Conservation (phyloP, 768 basidiomycete genomes). For the Suillus brevipes region DNA sequence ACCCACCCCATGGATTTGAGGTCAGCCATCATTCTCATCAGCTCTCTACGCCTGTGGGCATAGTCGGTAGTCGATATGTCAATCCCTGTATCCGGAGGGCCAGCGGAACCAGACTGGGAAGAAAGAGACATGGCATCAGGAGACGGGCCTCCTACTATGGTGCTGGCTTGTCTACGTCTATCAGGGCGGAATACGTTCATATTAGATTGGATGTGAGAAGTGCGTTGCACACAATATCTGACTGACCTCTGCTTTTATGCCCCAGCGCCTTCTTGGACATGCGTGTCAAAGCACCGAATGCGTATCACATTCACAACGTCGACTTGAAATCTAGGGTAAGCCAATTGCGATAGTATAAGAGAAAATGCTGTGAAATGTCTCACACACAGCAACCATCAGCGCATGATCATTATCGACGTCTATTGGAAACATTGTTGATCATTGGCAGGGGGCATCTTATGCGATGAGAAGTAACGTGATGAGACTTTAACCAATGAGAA, state of each 20-base stretch:
- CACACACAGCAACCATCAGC: not conserved
- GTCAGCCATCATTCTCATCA: constrained; percentile 41
- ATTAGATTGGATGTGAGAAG: not conserved
- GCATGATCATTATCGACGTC: not conserved
- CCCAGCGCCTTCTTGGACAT: not conserved
- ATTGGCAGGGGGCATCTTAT: not conserved
- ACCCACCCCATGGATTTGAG: constrained; percentile 36
- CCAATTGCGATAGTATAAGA: no score
- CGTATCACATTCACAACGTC: not conserved
- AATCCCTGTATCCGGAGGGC: not conserved
- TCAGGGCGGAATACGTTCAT: not conserved
- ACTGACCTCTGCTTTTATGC: not conserved
- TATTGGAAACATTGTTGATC: no score
- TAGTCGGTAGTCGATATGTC: constrained; percentile 38
- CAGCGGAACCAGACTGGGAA: not conserved
- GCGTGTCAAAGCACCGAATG: not conserved
- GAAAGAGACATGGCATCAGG: not conserved
- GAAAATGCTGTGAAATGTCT: not conserved
- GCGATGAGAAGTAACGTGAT: not conserved
- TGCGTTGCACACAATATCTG: not conserved
- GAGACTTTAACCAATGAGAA: not conserved
- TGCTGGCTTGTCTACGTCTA: not conserved
- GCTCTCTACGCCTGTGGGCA: constrained; percentile 38
- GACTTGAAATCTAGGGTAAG: not conserved
- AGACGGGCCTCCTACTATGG: not conserved